A percentile compares a stretch with the other conserved stretches of the same genome.
phyloP scores from a whole-genome alignment of 495 filamentous ascomycete genomes.

The Penicillium chermesinum region DNA sequence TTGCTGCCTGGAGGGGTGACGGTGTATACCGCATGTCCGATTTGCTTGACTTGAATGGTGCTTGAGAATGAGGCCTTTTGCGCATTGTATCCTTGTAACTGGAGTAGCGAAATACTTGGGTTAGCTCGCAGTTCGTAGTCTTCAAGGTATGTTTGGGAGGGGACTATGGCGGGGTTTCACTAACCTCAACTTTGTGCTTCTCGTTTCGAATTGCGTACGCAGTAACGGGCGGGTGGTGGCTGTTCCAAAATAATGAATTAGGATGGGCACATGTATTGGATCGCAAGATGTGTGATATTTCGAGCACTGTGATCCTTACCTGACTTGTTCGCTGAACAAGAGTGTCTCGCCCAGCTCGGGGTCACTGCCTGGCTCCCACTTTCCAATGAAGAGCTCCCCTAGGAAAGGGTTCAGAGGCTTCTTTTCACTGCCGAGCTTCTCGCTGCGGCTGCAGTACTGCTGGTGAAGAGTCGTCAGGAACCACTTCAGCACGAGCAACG shows the following conservation, averaged over 20 bases:
- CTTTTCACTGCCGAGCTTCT: slow-evolving; percentile 92
- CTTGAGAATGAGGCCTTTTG: slow-evolving; percentile 92
- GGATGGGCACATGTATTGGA: no score
- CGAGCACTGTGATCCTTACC: slow-evolving; percentile 36
- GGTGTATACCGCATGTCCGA: slow-evolving; percentile 85
- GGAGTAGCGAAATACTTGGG: not conserved
- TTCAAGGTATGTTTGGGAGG: not conserved
- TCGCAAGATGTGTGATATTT: no score
- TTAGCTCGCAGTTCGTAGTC: not conserved
- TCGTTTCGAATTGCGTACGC: slow-evolving; percentile 88
- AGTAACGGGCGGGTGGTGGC: slow-evolving; percentile 96
- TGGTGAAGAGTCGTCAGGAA: slow-evolving; percentile 94
- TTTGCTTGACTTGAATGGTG: slow-evolving; percentile 93
- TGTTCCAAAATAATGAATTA: no score
- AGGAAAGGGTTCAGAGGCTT: slow-evolving; percentile 92
- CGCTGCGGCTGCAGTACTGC: slow-evolving; percentile 85
- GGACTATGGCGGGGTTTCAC: slow-evolving; percentile 4
- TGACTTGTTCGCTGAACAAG: slow-evolving; percentile 77
- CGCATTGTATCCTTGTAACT: slow-evolving; percentile 94
- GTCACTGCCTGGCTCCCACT: slow-evolving; percentile 63
- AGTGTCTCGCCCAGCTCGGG: slow-evolving; percentile 61
- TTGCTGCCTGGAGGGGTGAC: slow-evolving; percentile 55
- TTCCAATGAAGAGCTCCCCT: slow-evolving; percentile 86
- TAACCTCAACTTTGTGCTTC: slow-evolving; percentile 68
- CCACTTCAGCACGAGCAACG: slow-evolving; percentile 89